Percentiles rank a stretch among this genome's conserved stretches.
Conservation (phyloP, 768 basidiomycete species). For the Sarcodon aspratus region DNA sequence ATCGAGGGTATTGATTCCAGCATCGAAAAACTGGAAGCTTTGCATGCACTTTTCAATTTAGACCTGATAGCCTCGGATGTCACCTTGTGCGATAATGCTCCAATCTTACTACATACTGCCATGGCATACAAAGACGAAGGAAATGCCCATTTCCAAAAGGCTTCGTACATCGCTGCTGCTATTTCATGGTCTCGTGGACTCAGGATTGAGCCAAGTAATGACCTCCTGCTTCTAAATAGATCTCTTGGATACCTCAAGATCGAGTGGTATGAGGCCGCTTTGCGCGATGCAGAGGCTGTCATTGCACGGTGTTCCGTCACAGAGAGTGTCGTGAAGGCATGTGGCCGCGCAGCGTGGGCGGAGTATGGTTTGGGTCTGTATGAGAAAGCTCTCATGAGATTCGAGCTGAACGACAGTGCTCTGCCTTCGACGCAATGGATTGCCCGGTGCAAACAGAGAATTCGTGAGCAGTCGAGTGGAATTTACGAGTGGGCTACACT, state of each 20-base stretch:
- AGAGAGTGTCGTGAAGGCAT: constrained; percentile 10
- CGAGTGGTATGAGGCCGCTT: constrained; percentile 12
- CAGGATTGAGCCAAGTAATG: constrained; percentile 6
- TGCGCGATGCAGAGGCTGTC: constrained; percentile 12
- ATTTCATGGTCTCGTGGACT: constrained; percentile 15
- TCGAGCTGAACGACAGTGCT: constrained; percentile 3
- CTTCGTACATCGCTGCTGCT: constrained; percentile 15
- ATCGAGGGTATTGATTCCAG: too few relatives aligned
- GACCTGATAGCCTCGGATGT: too few relatives aligned
- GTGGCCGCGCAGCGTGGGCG: constrained; percentile 12
- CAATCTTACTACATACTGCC: too few relatives aligned
- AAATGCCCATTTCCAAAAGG: constrained; percentile 10
- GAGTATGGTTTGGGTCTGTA: constrained; percentile 14
- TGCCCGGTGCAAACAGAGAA: constrained; percentile 8
- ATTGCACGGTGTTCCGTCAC: constrained; percentile 1
- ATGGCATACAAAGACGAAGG: too few relatives aligned
- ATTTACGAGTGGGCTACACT: constrained; percentile 15
- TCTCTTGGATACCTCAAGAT: constrained; percentile 15
- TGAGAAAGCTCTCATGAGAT: background rate
- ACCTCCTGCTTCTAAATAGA: constrained; percentile 16
- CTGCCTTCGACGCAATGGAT: constrained; percentile 8
- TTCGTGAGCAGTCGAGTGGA: constrained; percentile 11
- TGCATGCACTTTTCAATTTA: too few relatives aligned
- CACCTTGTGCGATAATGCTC: too few relatives aligned
- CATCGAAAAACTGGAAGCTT: too few relatives aligned